Base-by-base conservation (phyloP, 2,329 filamentous ascomycete species). In the Madurella mycetomatis region DNA sequence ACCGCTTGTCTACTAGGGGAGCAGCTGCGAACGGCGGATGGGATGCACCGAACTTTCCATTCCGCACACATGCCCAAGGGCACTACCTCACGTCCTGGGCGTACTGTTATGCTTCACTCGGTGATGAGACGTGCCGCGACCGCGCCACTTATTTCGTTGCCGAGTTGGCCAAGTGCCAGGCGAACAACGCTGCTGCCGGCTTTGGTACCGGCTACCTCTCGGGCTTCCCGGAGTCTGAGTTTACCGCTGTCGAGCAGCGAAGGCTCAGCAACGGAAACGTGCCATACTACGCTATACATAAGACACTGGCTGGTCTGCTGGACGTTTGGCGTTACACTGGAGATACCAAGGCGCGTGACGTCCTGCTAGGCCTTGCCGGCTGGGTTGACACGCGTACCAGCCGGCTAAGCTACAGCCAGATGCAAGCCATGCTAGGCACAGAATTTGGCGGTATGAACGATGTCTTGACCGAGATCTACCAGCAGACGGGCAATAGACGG, bases 401-500 rank as follows among this genome's bases (percentile, higher is more conserved):
- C 13, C 68, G 69, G 40, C 60, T 80, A 13, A 74, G 65, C 57
- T 70, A 71, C 19, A 56, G 47, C 9, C 68, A 77, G 60, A 78
- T 80, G 76, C 78, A 81, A 49, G 61, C 51, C 2, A 69, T 80
- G 64, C 59, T 81, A 57, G 62, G 69, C 5, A 79, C 75, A 1
- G 78, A 80, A 59, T 79, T 76, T 41, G 78, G 78, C 9, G 78
- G 77, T 32, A 80, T 80, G 76, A 78, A 77, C 59, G 78, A 79
- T 19, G 69, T 79, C 3, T 60, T 81, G 5, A 70, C 77, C 1
- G 72, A 77, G 40, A 64, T 81, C 11, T 77, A 75, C 59, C 72
- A 71, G 37, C 70, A 75, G 50, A 78, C 74, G 0, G 72, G 71
- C 2, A 70, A 80, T 51, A 60, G 69, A 32, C 66, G 67, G 7